Evolutionary conservation across 345 rosid species (phyloP).

Genomic region (Hevea brasiliensis): DNA sequence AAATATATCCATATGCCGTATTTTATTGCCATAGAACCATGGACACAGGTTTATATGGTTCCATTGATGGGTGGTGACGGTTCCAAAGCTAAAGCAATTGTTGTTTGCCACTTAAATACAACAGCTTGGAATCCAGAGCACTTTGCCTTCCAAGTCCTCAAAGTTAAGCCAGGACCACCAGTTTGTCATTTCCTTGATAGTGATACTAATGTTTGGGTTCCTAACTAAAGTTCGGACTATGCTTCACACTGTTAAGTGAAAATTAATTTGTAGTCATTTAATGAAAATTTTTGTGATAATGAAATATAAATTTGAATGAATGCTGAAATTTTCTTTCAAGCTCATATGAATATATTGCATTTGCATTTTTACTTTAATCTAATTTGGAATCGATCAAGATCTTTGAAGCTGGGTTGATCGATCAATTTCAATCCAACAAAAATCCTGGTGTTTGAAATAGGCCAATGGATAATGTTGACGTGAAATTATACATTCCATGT

Average conservation of each 20-base stretch:
- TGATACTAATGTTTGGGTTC: constrained; percentile 10
- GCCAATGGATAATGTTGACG: not conserved
- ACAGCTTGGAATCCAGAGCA: constrained; percentile 22
- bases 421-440: not conserved
- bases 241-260: too few relatives aligned
- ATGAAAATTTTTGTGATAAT: too few relatives aligned
- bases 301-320: too few relatives aligned
- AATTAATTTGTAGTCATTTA: too few relatives aligned
- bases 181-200: constrained; percentile 11
- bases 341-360: too few relatives aligned
- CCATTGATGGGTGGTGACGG: constrained; percentile 14
- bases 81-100: not conserved
- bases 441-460: not conserved
- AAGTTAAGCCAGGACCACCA: constrained; percentile 13
- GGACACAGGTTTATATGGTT: constrained; percentile 2
- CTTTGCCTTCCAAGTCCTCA: constrained; percentile 18
- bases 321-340: too few relatives aligned
- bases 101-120: constrained; percentile 18
- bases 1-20: constrained; percentile 14
- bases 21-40: constrained; percentile 18
- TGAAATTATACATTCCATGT: too few relatives aligned
- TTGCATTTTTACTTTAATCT: too few relatives aligned
- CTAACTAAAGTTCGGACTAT: not conserved
- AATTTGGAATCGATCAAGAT: too few relatives aligned
- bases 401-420: too few relatives aligned